These are phyloP conservation scores for Phyllosticta citriasiana DNA, from an alignment of 2,329 filamentous ascomycete genomes.

Conservation along the genomic window DNA sequence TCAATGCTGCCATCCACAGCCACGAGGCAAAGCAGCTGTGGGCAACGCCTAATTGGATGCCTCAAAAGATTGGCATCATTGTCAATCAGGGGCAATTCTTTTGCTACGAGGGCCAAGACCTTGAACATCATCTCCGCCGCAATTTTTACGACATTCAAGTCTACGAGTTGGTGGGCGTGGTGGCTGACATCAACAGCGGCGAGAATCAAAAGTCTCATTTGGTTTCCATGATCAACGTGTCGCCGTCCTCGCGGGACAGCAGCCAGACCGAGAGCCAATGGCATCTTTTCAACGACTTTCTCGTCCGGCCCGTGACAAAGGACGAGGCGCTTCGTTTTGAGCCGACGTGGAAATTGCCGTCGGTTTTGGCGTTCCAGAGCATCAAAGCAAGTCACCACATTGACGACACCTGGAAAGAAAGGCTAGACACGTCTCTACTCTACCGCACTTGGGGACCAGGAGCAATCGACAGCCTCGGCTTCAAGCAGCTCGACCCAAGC, in stretches of 20 bases:
- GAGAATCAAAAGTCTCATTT: slow-evolving; percentile 82
- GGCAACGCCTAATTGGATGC: slow-evolving; percentile 83
- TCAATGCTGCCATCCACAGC: slow-evolving; percentile 69
- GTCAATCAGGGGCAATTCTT: slow-evolving; percentile 86
- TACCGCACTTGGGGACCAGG: slow-evolving; percentile 58
- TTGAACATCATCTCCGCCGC: slow-evolving; percentile 68
- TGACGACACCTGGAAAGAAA: slow-evolving; percentile 76
- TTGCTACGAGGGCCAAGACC: slow-evolving; percentile 86
- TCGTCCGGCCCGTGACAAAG: slow-evolving; percentile 68
- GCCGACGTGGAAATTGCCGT: slow-evolving; percentile 83
- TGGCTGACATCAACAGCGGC: slow-evolving; percentile 79
- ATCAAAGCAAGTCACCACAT: slow-evolving; percentile 73
- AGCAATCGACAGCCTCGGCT: slow-evolving; percentile 42
- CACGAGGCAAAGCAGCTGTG: slow-evolving; percentile 71
- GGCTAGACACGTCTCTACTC: slow-evolving; percentile 73
- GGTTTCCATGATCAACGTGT: slow-evolving; percentile 79
- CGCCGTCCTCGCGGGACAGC: slow-evolving; percentile 52
- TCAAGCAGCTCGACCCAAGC: slow-evolving; percentile 46
- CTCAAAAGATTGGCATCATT: slow-evolving; percentile 87
- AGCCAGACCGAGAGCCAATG: slow-evolving; percentile 57
- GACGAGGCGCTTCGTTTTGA: slow-evolving; percentile 87
- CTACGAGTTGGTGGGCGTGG: slow-evolving; percentile 84
- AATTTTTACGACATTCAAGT: slow-evolving; percentile 74
- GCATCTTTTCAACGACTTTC: slow-evolving; percentile 96
- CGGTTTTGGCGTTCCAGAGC: slow-evolving; percentile 75